Evolutionary conservation across 352 stramenopile species (phyloP).

Genomic region (Globisporangium parvum): DNA sequence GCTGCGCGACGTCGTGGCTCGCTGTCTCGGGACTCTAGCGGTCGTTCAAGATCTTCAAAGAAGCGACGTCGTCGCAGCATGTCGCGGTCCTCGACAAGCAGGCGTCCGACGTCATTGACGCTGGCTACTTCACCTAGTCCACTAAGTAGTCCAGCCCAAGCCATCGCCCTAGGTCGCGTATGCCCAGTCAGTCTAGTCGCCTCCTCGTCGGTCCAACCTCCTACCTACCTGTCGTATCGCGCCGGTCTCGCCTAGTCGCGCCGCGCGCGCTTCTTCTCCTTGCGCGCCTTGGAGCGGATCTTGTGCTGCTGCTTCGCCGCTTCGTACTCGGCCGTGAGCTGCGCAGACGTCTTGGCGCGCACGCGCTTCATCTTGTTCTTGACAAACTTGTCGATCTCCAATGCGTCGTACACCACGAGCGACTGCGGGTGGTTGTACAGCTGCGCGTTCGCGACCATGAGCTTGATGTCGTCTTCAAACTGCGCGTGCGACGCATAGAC

Average conservation of each 20-base stretch:
- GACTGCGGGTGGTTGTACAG: constrained; percentile 83
- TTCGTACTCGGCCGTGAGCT: constrained; percentile 63
- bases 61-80: constrained; percentile 62
- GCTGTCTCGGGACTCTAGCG: constrained; percentile 21
- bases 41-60: constrained; percentile 84
- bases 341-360: constrained; percentile 44
- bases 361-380: constrained; percentile 72
- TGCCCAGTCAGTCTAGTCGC: too few species aligned
- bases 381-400: constrained; percentile 84
- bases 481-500: constrained; percentile 52
- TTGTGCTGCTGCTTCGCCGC: constrained; percentile 80
- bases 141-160: too few species aligned
- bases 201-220: too few species aligned
- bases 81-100: constrained; percentile 71
- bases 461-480: constrained; percentile 77
- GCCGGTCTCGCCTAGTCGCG: constrained; percentile 18
- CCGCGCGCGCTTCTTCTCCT: constrained; percentile 72
- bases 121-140: constrained; percentile 82
- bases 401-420: constrained; percentile 73
- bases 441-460: constrained; percentile 86
- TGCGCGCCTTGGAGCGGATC: constrained; percentile 57
- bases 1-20: neutral
- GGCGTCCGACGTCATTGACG: constrained; percentile 75
- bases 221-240: neutral
- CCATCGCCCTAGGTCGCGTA: constrained; percentile 3